A percentile compares a stretch with the other conserved stretches of the same genome.
Conservation (phyloP, 2,329 filamentous ascomycete species). For the Colletotrichum sp. region DNA sequence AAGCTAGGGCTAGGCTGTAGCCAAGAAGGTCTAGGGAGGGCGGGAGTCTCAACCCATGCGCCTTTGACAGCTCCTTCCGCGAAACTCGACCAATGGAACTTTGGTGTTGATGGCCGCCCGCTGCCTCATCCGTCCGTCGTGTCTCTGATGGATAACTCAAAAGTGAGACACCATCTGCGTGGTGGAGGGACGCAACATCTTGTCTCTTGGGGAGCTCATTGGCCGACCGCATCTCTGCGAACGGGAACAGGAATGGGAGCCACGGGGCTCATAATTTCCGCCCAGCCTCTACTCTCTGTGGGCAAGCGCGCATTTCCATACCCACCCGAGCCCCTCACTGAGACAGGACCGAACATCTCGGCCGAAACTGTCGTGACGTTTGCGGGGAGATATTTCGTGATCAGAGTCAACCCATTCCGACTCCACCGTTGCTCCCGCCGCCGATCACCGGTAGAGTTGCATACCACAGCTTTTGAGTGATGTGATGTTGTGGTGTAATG, state of each 20-base stretch:
- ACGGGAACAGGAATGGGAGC: not conserved
- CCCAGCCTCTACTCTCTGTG: not conserved
- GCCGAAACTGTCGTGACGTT: conserved; percentile 13
- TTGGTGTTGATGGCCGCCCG: not conserved
- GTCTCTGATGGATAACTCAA: conserved; percentile 1
- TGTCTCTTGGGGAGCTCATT: not conserved
- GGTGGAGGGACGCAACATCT: not conserved
- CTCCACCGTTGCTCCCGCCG: conserved; percentile 12
- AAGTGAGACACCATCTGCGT: conserved; percentile 1
- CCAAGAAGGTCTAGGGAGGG: conserved; percentile 5
- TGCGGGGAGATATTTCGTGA: not conserved
- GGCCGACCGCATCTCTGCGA: conserved; percentile 15
- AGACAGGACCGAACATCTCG: conserved; percentile 1
- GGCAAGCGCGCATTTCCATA: not conserved
- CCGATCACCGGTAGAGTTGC: conserved; percentile 7
- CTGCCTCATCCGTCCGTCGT: conserved; percentile 1
- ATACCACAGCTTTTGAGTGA: not conserved
- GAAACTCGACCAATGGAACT: not conserved
- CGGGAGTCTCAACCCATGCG: conserved; percentile 7
- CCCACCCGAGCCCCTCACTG: not conserved
- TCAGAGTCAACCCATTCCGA: not conserved
- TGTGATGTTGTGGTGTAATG: not conserved
- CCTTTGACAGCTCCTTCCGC: conserved; percentile 5
- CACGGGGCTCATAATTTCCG: not conserved
- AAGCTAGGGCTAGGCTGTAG: conserved; percentile 1